Evolutionary conservation across 163 green algal species (phyloP), one percentile per base, ranked within the genome.

Genomic region (Scenedesmus sp.): DNA sequence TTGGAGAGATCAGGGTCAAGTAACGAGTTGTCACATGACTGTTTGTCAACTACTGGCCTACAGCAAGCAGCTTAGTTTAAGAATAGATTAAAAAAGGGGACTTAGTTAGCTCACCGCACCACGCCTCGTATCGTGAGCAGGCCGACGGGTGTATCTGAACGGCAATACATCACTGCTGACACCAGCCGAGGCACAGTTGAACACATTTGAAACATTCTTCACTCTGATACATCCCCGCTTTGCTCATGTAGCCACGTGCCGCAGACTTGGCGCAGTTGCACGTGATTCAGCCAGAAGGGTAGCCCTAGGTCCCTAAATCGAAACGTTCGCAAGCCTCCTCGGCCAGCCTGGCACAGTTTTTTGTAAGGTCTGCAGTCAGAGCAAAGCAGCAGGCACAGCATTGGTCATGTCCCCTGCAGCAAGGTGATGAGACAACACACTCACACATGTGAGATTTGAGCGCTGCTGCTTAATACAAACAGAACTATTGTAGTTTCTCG

Each of bases 301-400:
- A 13, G 20, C 9, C 73, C 40, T 35, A 87, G 51, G 35, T 42
- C 30, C 33, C 15, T 56, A 91, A 40, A 43, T 91, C 87, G 35
- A 91, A 91, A 35, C 87, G 56, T 0, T 68, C 53, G 40, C 35
- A 61, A 15, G 87, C 87, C 59, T 91, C 87, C n/a, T 86, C 87
- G 2, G 87, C 87, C 7, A 91, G 53, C 22, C 56, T 46, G 1
- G 87, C 87, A 53, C 87, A 91, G 33, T 87, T 91, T 22, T 83
- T 87, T 0, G 87, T 91, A 22, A 91, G 43, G 59, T 91, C 87
- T 91, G 87, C 78, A 46, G 16, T 30, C 43, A 37, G 33, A 78
- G 7, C 44, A 87, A 30, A 49, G 79, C 24, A 42, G 42, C 20
- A 81, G 35, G 18, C 72, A 33, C 33, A 46, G 72, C 35, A 81